These are phyloP conservation scores for Pseudopediastrum boryanum DNA, from an alignment of 139 green algal species.

Conservation along the genomic window DNA sequence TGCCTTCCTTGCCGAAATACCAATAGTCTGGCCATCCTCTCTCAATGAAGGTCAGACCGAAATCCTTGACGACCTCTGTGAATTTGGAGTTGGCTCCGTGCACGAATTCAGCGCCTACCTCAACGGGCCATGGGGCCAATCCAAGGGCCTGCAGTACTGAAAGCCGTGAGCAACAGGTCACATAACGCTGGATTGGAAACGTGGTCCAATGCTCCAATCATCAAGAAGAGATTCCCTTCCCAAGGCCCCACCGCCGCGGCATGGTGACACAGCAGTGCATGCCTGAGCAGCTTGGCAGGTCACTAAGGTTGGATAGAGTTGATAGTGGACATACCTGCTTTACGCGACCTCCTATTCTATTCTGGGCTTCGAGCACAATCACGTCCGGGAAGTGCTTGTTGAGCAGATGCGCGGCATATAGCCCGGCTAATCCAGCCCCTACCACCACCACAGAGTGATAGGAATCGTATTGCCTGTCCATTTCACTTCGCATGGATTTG, in stretches of 20 bases:
- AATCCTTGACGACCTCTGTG: slow-evolving; percentile 40
- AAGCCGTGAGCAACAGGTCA: no score
- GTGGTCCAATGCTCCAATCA: no score
- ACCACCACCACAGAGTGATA: slow-evolving; percentile 56
- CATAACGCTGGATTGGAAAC: no score
- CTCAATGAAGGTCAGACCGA: slow-evolving; percentile 57
- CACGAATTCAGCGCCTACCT: slow-evolving; percentile 84
- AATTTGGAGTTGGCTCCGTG: slow-evolving; percentile 69
- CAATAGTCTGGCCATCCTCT: slow-evolving; percentile 78
- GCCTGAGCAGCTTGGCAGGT: not conserved
- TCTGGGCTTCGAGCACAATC: slow-evolving; percentile 72
- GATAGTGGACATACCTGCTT: slow-evolving; percentile 51
- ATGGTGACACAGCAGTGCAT: not conserved
- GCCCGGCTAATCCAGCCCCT: slow-evolving; percentile 57
- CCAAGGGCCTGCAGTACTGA: slow-evolving; percentile 66
- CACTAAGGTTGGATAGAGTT: no score
- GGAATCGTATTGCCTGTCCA: no score
- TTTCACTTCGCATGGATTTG: no score
- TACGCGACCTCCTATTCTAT: slow-evolving; percentile 66
- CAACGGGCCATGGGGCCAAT: slow-evolving; percentile 76
- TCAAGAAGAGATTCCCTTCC: no score
- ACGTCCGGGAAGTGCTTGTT: slow-evolving; percentile 56
- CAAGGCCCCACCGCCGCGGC: no score
- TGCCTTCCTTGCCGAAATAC: slow-evolving; percentile 61
- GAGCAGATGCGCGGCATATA: slow-evolving; percentile 61